Evolutionary conservation across 192 early-diverging fungal species (phyloP).

Genomic region (Entomortierella beljakovae): DNA sequence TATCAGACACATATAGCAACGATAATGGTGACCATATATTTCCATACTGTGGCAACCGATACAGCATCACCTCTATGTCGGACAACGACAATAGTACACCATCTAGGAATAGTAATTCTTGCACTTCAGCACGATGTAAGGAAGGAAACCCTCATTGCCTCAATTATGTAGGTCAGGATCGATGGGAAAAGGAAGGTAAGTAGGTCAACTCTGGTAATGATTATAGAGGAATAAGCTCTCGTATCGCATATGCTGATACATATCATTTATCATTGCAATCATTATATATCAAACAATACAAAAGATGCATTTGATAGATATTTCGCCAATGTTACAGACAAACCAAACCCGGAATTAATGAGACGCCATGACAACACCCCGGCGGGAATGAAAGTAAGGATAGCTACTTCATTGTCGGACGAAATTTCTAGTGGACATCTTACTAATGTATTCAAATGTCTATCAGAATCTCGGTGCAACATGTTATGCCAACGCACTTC

Average conservation of each 20-base stretch:
- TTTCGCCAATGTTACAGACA: not conserved
- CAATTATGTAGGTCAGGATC: constrained; percentile 45
- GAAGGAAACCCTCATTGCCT: constrained; percentile 52
- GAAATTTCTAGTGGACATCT: not conserved
- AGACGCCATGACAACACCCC: constrained; percentile 17
- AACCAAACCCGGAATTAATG: not conserved
- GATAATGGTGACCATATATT: not conserved
- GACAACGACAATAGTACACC: not conserved
- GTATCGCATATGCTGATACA: not conserved
- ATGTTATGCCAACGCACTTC: constrained; percentile 49
- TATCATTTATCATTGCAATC: not conserved
- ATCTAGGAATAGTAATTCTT: constrained; percentile 1
- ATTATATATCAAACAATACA: not conserved
- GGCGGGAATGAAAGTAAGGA: constrained; percentile 43
- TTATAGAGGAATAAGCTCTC: not conserved
- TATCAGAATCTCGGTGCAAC: constrained; percentile 56
- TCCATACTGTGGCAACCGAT: constrained; percentile 33
- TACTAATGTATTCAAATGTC: not conserved
- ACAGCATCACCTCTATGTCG: constrained; percentile 5
- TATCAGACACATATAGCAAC: not conserved
- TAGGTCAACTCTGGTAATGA: not conserved
- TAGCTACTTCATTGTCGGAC: not conserved
- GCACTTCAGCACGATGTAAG: constrained; percentile 28
- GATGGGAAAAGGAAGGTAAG: constrained; percentile 54
- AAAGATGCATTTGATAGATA: constrained; percentile 32